Percentiles rank a stretch among this genome's conserved stretches.
Conservation (phyloP, 75 land plant genomes). For the Cunninghamia lanceolata region DNA sequence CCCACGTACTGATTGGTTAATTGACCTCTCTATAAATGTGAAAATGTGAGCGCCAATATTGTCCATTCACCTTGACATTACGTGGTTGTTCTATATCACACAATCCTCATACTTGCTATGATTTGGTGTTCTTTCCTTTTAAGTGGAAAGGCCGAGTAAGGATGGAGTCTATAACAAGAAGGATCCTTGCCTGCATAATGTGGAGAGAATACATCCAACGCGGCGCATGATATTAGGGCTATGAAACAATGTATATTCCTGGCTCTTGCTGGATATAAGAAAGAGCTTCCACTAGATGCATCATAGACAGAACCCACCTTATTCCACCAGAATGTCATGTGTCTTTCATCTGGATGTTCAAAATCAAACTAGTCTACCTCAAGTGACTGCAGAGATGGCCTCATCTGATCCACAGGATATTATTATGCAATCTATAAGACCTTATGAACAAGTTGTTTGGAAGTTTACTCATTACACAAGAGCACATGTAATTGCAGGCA, state of each 20-base stretch:
- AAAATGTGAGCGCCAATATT: too few species aligned
- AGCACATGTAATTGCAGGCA: too few species aligned
- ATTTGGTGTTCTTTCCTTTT: neutral
- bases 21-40: too few species aligned
- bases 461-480: too few species aligned
- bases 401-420: too few species aligned
- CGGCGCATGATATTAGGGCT: slow-evolving; percentile 58
- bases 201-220: slow-evolving; percentile 57
- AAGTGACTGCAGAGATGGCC: too few species aligned
- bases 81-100: too few species aligned
- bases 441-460: too few species aligned
- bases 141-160: neutral
- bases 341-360: too few species aligned
- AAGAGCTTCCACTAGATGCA: slow-evolving; percentile 33
- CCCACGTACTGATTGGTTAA: too few species aligned
- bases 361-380: too few species aligned
- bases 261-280: slow-evolving; percentile 49
- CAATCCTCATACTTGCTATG: neutral
- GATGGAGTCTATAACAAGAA: neutral
- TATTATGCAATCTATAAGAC: too few species aligned
- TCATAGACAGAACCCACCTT: slow-evolving; percentile 24
- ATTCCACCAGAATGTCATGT: neutral
- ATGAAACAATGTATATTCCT: slow-evolving; percentile 74
- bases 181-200: slow-evolving; percentile 37
- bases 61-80: neutral